Evolutionary conservation across 2,329 filamentous ascomycete genomes (phyloP), one percentile per base, ranked within the genome.

Genomic region (Mycosphaerella sp.): DNA sequence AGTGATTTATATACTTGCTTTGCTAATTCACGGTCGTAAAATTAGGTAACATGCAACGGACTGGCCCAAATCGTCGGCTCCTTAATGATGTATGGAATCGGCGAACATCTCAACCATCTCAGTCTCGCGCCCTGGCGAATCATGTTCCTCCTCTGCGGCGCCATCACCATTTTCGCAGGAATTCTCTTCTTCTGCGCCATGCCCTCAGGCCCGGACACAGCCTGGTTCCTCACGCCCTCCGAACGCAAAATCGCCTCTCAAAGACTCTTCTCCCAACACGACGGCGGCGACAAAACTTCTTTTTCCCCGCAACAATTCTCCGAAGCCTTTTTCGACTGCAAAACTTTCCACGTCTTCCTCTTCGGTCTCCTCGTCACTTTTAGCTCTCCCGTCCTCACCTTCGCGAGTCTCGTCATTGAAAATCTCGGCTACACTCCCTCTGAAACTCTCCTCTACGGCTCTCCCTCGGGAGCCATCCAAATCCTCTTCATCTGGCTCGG

Each of bases 21-120:
- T 26, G 26, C 26, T 26, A 6, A 26, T 26, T 26, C 26, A 26
- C 2, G 14, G 14, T 26, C 26, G 26, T 26, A 6, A 26, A 6
- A 26, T 6, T 26, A 26, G 26, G 26, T 77, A 9, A 72, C 69
- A 6, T 74, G 74, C 69, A 75, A 76, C 57, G 75, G 73, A 2
- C 40, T 77, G 2, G 74, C 76, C 0, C 75, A 78, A 58, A 67
- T 77, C 31, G 57, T 75, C 38, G 75, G 76, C 8, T 71, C 67
- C 29, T 56, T 77, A 4, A 67, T 78, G n/a, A 78, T 77, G 74
- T 78, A 78, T 58, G 75, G 76, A 36, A 76, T 80, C 48, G 77
- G 75, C 39, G 72, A 72, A 55, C 72, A 75, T 51, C 36, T 55
- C 0, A 51, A 53, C 3, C 60, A 62, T 2, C 60, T 74, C 2